phyloP scores from a whole-genome alignment of 768 basidiomycete genomes.

The Auricularia sp. region DNA sequence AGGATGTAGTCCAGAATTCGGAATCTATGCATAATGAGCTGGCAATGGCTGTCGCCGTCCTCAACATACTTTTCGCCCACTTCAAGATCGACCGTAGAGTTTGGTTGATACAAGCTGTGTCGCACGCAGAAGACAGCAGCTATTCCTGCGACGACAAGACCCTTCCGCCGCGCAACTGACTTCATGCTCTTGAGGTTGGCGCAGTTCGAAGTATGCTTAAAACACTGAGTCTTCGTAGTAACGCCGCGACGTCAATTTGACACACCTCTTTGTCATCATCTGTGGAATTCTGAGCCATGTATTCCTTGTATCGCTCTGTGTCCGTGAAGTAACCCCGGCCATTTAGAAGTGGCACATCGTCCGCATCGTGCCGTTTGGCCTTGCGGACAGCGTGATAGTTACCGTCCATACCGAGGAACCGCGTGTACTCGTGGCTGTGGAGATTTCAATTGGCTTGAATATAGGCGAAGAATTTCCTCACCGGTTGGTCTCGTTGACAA shows the following conservation, averaged over 20 bases:
- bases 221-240: background rate
- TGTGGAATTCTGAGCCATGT: background rate
- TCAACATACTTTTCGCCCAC: background rate
- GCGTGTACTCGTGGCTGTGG: background rate
- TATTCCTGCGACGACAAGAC: conserved; percentile 16
- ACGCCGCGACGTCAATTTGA: too few species aligned
- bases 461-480: background rate
- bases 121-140: conserved; percentile 14
- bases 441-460: too few species aligned
- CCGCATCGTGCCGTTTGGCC: background rate
- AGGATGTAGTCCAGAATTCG: conserved; percentile 3
- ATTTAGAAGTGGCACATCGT: background rate
- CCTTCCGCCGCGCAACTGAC: conserved; percentile 18
- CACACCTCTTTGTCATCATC: background rate
- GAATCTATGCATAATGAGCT: conserved; percentile 2
- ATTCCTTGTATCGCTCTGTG: background rate
- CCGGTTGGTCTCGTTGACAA: too few species aligned
- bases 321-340: background rate
- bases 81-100: background rate
- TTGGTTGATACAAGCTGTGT: background rate
- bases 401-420: background rate
- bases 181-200: conserved; percentile 16
- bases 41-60: too few species aligned
- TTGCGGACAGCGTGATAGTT: background rate
- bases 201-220: conserved; percentile 13